Percentiles rank a stretch among this genome's conserved stretches.
Conservation (phyloP, 208 protist genomes). For the Herpetomonas tarakana region DNA sequence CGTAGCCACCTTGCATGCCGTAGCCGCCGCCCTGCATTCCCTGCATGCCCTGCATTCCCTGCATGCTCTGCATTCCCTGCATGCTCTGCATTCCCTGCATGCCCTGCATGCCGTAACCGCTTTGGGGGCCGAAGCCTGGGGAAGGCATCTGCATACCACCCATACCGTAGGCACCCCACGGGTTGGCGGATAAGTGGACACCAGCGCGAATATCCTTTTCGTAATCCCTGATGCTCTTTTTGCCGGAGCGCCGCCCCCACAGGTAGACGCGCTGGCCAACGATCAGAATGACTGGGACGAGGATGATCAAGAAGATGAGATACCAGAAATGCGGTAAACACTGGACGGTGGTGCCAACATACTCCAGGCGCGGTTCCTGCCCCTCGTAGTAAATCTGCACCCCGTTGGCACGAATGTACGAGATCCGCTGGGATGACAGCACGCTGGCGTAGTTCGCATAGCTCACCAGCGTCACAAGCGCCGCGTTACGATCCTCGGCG, state of each 20-base stretch:
- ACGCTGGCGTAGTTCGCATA: constrained; percentile 42
- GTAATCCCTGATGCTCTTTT: constrained; percentile 27
- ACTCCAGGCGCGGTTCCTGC: constrained; percentile 10
- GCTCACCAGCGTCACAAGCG: constrained; percentile 39
- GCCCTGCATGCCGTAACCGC: too few relatives aligned
- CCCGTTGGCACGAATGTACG: constrained; percentile 31
- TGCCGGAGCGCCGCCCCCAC: constrained; percentile 44
- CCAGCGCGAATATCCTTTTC: constrained; percentile 76
- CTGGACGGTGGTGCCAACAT: constrained; percentile 24
- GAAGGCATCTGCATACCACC: constrained; percentile 5
- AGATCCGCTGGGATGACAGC: constrained; percentile 36
- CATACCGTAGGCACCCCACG: constrained; percentile 6
- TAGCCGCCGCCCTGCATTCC: too few relatives aligned
- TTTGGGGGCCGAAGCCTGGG: background rate
- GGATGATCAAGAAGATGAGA: constrained; percentile 76
- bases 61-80: too few relatives aligned
- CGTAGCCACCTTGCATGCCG: background rate
- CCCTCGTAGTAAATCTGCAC: constrained; percentile 42
- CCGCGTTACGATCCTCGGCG: constrained; percentile 22
- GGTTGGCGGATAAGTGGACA: background rate
- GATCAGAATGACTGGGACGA: constrained; percentile 61
- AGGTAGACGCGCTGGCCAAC: constrained; percentile 43
- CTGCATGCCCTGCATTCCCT: too few relatives aligned
- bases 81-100: too few relatives aligned
- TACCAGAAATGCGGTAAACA: constrained; percentile 78